Conservation (phyloP, 345 rosid genomes). For the Schrenkiella parvula region DNA sequence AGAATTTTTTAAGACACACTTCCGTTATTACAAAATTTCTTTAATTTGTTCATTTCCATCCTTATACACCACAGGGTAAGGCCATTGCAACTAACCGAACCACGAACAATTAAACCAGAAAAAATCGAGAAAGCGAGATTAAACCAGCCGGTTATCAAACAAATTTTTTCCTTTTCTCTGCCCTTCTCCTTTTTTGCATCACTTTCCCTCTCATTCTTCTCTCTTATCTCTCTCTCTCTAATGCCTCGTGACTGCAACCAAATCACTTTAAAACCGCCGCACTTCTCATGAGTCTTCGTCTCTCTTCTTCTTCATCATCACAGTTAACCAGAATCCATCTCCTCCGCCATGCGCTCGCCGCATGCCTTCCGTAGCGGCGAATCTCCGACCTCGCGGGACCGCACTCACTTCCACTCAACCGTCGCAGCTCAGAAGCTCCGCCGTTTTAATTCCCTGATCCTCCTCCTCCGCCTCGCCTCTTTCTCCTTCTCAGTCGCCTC, state of each 20-base stretch:
- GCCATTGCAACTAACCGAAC: not conserved
- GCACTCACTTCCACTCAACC: slow-evolving; percentile 65
- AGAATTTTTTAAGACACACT: too few relatives aligned
- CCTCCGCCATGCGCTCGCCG: slow-evolving; percentile 61
- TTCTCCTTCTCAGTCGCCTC: slow-evolving; percentile 83
- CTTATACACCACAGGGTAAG: not conserved
- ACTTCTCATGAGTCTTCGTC: slow-evolving; percentile 35
- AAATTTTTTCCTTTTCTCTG: not conserved
- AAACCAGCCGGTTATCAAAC: slow-evolving; percentile 20
- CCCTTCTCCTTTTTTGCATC: slow-evolving; percentile 10
- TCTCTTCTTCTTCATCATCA: slow-evolving; percentile 2
- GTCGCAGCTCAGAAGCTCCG: slow-evolving; percentile 70
- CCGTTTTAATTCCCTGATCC: slow-evolving; percentile 72
- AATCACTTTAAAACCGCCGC: slow-evolving; percentile 12
- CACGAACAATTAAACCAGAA: not conserved
- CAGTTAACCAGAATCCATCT: not conserved
- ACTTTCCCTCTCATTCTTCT: slow-evolving; percentile 41
- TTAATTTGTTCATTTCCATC: too few relatives aligned
- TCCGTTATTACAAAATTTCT: too few relatives aligned
- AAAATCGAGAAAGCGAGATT: not conserved
- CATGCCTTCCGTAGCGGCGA: slow-evolving; percentile 65
- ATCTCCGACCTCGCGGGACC: slow-evolving; percentile 42
- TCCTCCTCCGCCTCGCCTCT: slow-evolving; percentile 66
- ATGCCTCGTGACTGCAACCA: slow-evolving; percentile 41
- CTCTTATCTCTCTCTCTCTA: slow-evolving; percentile 13